phyloP scores from a whole-genome alignment of 2,329 filamentous ascomycete genomes.

The Paraconiothyrium brasiliense region DNA sequence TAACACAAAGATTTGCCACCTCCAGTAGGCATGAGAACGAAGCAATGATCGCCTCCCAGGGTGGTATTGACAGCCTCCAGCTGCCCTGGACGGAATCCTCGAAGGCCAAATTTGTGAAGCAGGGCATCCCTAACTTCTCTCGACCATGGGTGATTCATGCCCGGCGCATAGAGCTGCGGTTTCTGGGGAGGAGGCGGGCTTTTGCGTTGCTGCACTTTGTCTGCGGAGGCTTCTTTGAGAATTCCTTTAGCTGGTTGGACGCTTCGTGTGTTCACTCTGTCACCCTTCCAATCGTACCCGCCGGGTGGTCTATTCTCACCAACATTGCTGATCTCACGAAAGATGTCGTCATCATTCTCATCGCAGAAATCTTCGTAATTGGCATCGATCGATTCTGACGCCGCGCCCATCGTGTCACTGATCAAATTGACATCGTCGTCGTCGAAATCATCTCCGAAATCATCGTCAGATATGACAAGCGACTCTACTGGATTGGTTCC shows the following conservation, averaged over 20 bases:
- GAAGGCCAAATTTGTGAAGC: conserved; percentile 83
- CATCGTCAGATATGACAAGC: conserved; percentile 32
- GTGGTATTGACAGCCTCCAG: conserved; percentile 96
- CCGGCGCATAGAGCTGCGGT: conserved; percentile 33
- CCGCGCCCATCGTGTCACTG: conserved; percentile 33
- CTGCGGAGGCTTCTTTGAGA: conserved; percentile 45
- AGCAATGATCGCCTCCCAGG: conserved; percentile 84
- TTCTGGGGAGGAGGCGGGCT: conserved; percentile 40
- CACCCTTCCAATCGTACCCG: conserved; percentile 41
- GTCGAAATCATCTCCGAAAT: conserved; percentile 40
- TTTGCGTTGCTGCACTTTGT: conserved; percentile 27
- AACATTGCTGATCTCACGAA: conserved; percentile 54
- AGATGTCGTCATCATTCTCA: conserved; percentile 46
- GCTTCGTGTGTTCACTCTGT: conserved; percentile 27
- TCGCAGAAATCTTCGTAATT: conserved; percentile 41
- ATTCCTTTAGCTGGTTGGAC: conserved; percentile 29
- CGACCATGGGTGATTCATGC: conserved; percentile 73
- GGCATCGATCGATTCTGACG: conserved; percentile 16
- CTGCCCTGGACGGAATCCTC: conserved; percentile 89
- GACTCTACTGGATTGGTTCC: conserved; percentile 20
- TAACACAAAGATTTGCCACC: conserved; percentile 98
- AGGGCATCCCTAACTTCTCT: conserved; percentile 82
- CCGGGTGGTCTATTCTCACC: conserved; percentile 52
- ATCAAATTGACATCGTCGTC: conserved; percentile 35
- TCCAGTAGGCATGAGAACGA: conserved; percentile 97